Evolutionary conservation across 2,329 filamentous ascomycete species (phyloP), one percentile per base, ranked within the genome.

Genomic region (Trichoderma hamatum): DNA sequence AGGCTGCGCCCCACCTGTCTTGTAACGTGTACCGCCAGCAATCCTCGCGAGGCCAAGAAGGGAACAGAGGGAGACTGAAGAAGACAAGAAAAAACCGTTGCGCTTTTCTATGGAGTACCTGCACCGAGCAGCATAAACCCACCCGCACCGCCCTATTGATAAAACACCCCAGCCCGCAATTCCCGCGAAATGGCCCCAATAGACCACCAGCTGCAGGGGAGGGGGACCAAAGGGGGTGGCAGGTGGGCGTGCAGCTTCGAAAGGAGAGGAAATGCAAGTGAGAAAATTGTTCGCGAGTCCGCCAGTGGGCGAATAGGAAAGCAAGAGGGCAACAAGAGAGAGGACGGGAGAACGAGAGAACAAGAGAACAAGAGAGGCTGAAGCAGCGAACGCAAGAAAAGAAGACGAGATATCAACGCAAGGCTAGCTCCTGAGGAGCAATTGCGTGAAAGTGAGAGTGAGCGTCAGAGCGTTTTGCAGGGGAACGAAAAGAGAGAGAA

Each of bases 121-220:
- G 64, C 36, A 59, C 64, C 52, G 3, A 66, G 63, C 36, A 49
- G 32, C 55, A 39, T 28, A 54, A 63, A 54, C 52, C 63, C 63
- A 66, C 65, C 28, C 65, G 65, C 56, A 67, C 65, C 65, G 55
- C 46, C 43, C 46, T 60, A 52, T 54, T 67, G 56, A 59, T 67
- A 60, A 67, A 61, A 55, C 60, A 64, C 60, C 60, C 67, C 67
- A 69, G 67, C 67, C 67, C 67, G 67, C 60, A 65, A 69, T 69
- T 69, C 67, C 67, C 67, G 67, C 67, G 67, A 64, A 56, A 55
- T 56, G 58, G 51, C 67, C 60, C 67, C 60, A 69, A 65, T 69
- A 61, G 52, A 61, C 46, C 49, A 65, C 16, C 39, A 43, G 39
- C 60, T 69, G 67, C 67, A 69, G 39, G 39, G 62, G 49, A 34